Evolutionary conservation across 768 basidiomycete genomes (phyloP).

Genomic region (Kwoniella sp.): DNA sequence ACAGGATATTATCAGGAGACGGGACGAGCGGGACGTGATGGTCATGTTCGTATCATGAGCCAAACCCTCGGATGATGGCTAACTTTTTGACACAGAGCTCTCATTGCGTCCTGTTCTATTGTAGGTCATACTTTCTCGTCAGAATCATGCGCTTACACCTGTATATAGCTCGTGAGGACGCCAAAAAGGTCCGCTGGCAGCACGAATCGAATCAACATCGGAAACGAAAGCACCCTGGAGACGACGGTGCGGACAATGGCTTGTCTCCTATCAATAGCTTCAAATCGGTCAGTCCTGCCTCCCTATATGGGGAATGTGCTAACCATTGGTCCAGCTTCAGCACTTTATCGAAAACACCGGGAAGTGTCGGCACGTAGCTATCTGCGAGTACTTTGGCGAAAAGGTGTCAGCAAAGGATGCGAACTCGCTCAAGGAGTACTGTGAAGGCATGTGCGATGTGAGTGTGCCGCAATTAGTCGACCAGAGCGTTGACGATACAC

Average conservation of each 20-base stretch:
- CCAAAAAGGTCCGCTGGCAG: conserved; percentile 27
- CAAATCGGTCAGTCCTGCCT: conserved; percentile 33
- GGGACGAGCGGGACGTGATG: conserved; percentile 50
- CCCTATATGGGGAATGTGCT: background rate
- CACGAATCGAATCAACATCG: conserved; percentile 22
- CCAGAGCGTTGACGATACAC: too few relatives aligned
- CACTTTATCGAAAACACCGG: conserved; percentile 40
- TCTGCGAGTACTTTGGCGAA: conserved; percentile 51
- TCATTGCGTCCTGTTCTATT: conserved; percentile 49
- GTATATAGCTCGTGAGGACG: conserved; percentile 47
- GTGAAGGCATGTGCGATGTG: conserved; percentile 50
- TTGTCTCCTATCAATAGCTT: conserved; percentile 41
- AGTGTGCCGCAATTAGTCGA: conserved; percentile 9
- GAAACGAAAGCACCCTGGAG: background rate
- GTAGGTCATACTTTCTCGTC: conserved; percentile 20
- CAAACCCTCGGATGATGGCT: background rate
- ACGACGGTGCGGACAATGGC: conserved; percentile 20
- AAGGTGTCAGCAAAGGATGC: conserved; percentile 42
- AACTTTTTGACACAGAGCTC: conserved; percentile 30
- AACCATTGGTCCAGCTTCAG: conserved; percentile 32
- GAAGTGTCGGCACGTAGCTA: conserved; percentile 47
- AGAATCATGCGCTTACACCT: conserved; percentile 4
- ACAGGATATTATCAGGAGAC: conserved; percentile 50
- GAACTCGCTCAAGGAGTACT: conserved; percentile 37
- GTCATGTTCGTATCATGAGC: conserved; percentile 32